Conservation (phyloP, 805 yeast species). For the Pichia manshurica region DNA sequence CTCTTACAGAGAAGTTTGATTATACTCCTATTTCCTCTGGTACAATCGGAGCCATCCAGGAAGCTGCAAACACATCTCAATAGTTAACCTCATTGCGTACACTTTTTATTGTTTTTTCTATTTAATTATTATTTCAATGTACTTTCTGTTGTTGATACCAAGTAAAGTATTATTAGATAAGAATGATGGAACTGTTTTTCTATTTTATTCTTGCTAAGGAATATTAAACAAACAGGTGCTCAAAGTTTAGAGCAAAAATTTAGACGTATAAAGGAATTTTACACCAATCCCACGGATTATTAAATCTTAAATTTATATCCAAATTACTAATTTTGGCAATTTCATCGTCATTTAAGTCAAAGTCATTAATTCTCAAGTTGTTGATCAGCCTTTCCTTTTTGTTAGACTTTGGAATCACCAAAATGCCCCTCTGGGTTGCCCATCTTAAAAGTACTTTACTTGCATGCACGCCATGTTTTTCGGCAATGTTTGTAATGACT, state of each 20-base stretch:
- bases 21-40: conserved; percentile 20
- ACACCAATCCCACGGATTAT: conserved; percentile 57
- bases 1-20: conserved; percentile 2
- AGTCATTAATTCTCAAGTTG: conserved; percentile 53
- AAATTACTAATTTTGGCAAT: conserved; percentile 50
- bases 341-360: conserved; percentile 48
- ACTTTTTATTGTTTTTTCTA: not conserved
- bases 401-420: conserved; percentile 81
- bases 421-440: conserved; percentile 75
- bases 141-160: too few relatives aligned
- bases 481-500: conserved; percentile 48
- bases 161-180: too few relatives aligned
- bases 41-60: conserved; percentile 20
- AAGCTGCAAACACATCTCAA: conserved; percentile 24
- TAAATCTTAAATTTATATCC: conserved; percentile 71
- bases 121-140: too few relatives aligned
- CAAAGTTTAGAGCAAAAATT: not conserved
- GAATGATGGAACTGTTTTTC: too few relatives aligned
- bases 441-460: conserved; percentile 74
- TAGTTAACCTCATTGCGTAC: conserved; percentile 6
- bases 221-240: too few relatives aligned
- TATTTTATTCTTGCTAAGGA: too few relatives aligned
- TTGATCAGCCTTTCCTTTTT: conserved; percentile 55
- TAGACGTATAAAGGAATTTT: conserved; percentile 31
- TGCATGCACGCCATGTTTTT: conserved; percentile 45